These are phyloP conservation scores for Hericium coralloides DNA, from an alignment of 768 basidiomycete genomes.

Conservation along the genomic window DNA sequence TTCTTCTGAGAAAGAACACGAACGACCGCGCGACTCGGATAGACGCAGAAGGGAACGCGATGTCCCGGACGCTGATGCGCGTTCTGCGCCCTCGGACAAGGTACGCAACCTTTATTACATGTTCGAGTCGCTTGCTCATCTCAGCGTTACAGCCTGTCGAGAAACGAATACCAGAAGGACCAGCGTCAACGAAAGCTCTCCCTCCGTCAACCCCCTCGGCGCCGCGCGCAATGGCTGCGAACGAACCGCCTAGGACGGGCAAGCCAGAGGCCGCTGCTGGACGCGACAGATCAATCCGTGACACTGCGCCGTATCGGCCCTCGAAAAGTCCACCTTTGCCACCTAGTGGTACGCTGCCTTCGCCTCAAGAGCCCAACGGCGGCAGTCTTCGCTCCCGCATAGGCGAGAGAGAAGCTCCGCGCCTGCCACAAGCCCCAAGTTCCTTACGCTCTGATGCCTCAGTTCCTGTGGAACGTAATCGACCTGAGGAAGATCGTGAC, in stretches of 20 bases:
- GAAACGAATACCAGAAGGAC: slow-evolving; percentile 48
- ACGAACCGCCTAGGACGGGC: slow-evolving; percentile 30
- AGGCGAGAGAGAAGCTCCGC: slow-evolving; percentile 46
- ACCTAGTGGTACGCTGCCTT: not conserved
- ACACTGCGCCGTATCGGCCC: not conserved
- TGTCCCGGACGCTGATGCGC: slow-evolving; percentile 37
- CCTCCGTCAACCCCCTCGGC: slow-evolving; percentile 58
- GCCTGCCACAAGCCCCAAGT: slow-evolving; percentile 8
- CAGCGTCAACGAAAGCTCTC: slow-evolving; percentile 26
- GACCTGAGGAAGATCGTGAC: slow-evolving; percentile 57
- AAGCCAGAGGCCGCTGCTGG: slow-evolving; percentile 31
- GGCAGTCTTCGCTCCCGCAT: slow-evolving; percentile 48
- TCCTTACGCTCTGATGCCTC: too few species aligned
- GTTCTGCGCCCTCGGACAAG: slow-evolving; percentile 45
- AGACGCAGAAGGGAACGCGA: slow-evolving; percentile 61
- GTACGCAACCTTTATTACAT: slow-evolving; percentile 26
- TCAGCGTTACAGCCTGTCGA: slow-evolving; percentile 32
- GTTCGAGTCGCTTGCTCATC: not conserved
- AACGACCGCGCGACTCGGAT: slow-evolving; percentile 59
- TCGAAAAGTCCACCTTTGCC: not conserved
- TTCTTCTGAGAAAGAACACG: slow-evolving; percentile 44
- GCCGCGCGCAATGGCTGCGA: slow-evolving; percentile 60
- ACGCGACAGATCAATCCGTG: slow-evolving; percentile 27
- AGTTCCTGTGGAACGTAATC: not conserved
- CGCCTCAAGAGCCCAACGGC: not conserved